A percentile compares a stretch with the other conserved stretches of the same genome.
These are phyloP conservation scores for Paracoccidioides brasiliensis DNA, from an alignment of 2,329 filamentous ascomycete genomes.

Conservation along the genomic window DNA sequence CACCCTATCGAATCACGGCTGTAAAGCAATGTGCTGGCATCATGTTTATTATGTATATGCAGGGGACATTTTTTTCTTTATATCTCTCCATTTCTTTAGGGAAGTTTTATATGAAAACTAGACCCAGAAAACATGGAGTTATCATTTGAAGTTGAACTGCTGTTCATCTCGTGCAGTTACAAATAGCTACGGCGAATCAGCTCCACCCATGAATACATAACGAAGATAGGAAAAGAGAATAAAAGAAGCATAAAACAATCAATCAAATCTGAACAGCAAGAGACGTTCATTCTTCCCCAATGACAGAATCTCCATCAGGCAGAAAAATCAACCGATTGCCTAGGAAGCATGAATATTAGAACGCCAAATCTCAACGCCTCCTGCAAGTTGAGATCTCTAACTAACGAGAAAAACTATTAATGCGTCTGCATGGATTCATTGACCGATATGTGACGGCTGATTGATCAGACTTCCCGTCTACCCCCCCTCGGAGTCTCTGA, in stretches of 20 bases:
- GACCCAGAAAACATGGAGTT: no score
- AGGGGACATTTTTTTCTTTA: background rate
- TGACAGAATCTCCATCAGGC: background rate
- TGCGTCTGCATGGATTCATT: background rate
- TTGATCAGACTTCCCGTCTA: no score
- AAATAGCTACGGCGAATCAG: no score
- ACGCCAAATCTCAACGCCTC: no score
- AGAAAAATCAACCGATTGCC: background rate
- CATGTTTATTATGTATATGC: background rate
- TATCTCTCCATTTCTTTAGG: background rate
- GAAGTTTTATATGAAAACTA: background rate
- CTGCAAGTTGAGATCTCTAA: no score
- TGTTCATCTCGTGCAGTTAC: no score
- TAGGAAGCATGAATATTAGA: background rate
- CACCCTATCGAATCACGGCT: background rate
- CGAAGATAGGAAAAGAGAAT: no score
- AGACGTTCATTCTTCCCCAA: background rate
- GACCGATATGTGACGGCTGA: background rate
- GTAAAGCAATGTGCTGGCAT: background rate
- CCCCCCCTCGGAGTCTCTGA: no score
- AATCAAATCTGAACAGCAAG: background rate
- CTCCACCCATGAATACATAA: no score
- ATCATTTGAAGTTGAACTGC: no score
- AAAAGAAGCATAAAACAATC: background rate
- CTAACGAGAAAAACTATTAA: no score